A percentile compares a stretch with the other conserved stretches of the same genome.
Conservation (phyloP, 768 basidiomycete species). For the Lentinula boryana region DNA sequence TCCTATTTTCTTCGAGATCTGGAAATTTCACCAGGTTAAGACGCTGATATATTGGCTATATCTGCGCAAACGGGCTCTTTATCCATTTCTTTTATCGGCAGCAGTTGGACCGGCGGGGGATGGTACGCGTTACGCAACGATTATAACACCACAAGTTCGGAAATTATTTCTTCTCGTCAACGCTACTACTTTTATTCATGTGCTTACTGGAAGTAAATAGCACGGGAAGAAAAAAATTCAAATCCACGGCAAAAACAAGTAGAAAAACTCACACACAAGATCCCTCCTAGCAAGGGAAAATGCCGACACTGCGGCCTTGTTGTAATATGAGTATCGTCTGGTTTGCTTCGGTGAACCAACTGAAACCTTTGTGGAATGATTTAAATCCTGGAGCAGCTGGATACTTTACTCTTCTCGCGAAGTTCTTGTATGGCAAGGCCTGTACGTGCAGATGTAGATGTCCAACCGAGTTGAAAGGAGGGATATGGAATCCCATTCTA, state of each 20-base stretch:
- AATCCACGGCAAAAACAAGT: background rate
- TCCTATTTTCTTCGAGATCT: background rate
- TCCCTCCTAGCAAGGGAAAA: constrained; percentile 36
- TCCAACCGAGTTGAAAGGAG: constrained; percentile 66
- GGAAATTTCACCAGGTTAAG: background rate
- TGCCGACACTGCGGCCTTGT: constrained; percentile 39
- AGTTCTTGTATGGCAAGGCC: constrained; percentile 54
- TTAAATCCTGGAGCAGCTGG: constrained; percentile 33
- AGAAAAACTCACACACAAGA: background rate
- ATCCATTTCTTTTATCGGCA: background rate
- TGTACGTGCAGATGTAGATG: constrained; percentile 78
- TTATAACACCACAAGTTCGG: background rate
- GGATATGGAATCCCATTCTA: constrained; percentile 80
- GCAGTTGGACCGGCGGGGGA: background rate
- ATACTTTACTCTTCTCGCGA: constrained; percentile 37
- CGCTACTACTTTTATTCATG: no score
- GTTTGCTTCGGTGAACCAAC: constrained; percentile 64
- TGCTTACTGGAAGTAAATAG: background rate
- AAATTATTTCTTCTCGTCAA: background rate
- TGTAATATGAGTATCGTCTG: constrained; percentile 61
- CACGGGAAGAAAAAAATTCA: background rate
- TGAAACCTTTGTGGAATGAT: constrained; percentile 52
- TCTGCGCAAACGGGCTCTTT: background rate
- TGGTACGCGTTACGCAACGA: background rate
- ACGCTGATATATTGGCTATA: background rate